A percentile compares a stretch with the other conserved stretches of the same genome.
Conservation (phyloP, 1,139 yeast species). For the Suhomyces chickasaworum region DNA sequence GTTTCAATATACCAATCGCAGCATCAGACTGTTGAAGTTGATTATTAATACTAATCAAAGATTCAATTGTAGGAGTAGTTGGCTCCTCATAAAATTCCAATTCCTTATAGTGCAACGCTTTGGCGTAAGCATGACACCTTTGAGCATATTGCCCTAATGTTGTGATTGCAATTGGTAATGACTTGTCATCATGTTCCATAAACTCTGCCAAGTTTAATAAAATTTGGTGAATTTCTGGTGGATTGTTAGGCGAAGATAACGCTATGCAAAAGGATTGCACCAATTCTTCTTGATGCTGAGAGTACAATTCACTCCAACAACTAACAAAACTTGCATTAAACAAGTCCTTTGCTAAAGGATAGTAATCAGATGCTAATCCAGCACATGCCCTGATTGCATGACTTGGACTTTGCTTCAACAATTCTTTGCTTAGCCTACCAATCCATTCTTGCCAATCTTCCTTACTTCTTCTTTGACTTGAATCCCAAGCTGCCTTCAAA, state of each 20-base stretch:
- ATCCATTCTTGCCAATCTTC: conserved; percentile 99
- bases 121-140: conserved; percentile 95
- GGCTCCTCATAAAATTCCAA: conserved; percentile 93
- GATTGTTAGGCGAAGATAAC: conserved; percentile 84
- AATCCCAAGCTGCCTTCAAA: conserved; percentile 87
- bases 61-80: conserved; percentile 87
- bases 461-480: conserved; percentile 81
- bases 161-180: conserved; percentile 85
- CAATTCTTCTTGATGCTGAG: conserved; percentile 90
- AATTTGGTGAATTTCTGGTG: conserved; percentile 94
- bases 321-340: conserved; percentile 95
- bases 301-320: conserved; percentile 92
- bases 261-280: conserved; percentile 87
- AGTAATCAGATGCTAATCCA: conserved; percentile 82
- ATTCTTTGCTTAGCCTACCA: conserved; percentile 78
- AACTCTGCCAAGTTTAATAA: conserved; percentile 88
- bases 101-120: conserved; percentile 94
- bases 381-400: conserved; percentile 95
- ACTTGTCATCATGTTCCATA: conserved; percentile 96
- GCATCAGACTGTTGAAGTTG: conserved; percentile 97
- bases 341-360: conserved; percentile 85
- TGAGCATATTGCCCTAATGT: conserved; percentile 93
- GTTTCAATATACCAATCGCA: conserved; percentile 93
- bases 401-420: conserved; percentile 90
- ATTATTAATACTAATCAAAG: conserved; percentile 88